Conservation (phyloP, 2,329 filamentous ascomycete species). For the Colletotrichum limetticola region DNA sequence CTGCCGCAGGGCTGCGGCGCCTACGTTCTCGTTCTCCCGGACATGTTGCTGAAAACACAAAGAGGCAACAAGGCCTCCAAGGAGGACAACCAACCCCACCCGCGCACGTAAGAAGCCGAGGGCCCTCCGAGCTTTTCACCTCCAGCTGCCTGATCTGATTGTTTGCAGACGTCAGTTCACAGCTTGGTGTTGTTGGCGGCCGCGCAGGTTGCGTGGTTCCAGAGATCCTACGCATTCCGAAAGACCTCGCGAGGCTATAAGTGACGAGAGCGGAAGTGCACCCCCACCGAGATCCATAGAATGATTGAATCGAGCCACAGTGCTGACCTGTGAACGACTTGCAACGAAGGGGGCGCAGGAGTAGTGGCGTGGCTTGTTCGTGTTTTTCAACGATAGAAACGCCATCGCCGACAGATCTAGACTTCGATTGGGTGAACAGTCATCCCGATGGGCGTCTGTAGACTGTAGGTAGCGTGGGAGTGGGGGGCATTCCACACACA, state of each 20-base stretch:
- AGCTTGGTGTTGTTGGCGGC: background rate
- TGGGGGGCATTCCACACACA: conserved; percentile 23
- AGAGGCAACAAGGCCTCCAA: conserved; percentile 17
- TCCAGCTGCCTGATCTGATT: background rate
- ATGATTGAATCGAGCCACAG: background rate
- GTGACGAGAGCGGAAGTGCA: conserved; percentile 10
- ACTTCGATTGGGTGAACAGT: conserved; percentile 2
- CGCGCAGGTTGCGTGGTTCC: background rate
- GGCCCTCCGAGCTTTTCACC: conserved; percentile 7
- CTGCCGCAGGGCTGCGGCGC: conserved; percentile 23
- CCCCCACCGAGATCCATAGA: background rate
- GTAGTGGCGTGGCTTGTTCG: conserved; percentile 3
- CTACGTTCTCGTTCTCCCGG: background rate
- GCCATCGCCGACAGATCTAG: background rate
- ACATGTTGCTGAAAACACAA: conserved; percentile 23
- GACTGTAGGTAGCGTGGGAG: background rate
- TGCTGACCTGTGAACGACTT: background rate
- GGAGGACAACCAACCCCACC: conserved; percentile 4
- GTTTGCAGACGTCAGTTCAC: conserved; percentile 10
- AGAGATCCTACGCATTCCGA: background rate
- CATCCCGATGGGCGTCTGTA: background rate
- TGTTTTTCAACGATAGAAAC: conserved; percentile 1
- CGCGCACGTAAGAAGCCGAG: conserved; percentile 24
- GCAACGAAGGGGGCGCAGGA: background rate
- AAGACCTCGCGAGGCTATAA: background rate